Base-by-base conservation (phyloP, 2,329 filamentous ascomycete genomes). In the Salinomyces thailandicus region DNA sequence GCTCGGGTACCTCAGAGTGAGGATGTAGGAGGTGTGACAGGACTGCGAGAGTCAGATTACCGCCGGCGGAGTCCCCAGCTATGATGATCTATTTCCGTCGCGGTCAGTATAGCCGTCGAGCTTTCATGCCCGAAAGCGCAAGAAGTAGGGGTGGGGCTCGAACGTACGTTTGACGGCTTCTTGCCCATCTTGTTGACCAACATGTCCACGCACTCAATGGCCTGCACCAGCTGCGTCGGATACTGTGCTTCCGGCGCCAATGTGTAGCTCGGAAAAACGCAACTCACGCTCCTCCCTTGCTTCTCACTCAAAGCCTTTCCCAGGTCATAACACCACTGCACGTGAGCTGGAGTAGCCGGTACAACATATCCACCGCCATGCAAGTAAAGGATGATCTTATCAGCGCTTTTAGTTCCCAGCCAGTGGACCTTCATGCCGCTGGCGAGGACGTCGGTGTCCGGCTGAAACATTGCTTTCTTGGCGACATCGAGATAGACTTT, bases 191-290 rank as follows among this genome's bases (percentile, higher is more conserved):
- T 54, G 12, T 62, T 49, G 2, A 67, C 35, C 12, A 71, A 54
- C 46, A 67, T 59, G 5, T 58, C 49, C n/a, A 73, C 47, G 7
- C 63, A 53, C 19, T 62, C 56, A 14, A 62, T 55, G 9, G 62
- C 67, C 54, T 73, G 63, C 41, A 58, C 52, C 5, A 72, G 54
- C 44, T 72, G 67, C 5, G 59, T 56, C 1, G 70, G 70, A 47
- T 72, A 73, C 27, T 53, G 50, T 4, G 42, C 53, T 24, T 64
- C 54, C 3, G 67, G 67, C 0, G 72, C 65, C n/a, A 78, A 64
- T 17, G 69, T 70, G 54, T 80, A 80, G 26, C 68, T 67, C n/a
- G 76, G 61, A 16, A 72, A 54, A 33, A 77, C 64, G 32, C 72
- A 55, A 19, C 62, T 59, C 35, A 70, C 64, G 28, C 63, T 65